Base-by-base conservation (phyloP, 2,329 filamentous ascomycete species). In the Penicillium sp. region DNA sequence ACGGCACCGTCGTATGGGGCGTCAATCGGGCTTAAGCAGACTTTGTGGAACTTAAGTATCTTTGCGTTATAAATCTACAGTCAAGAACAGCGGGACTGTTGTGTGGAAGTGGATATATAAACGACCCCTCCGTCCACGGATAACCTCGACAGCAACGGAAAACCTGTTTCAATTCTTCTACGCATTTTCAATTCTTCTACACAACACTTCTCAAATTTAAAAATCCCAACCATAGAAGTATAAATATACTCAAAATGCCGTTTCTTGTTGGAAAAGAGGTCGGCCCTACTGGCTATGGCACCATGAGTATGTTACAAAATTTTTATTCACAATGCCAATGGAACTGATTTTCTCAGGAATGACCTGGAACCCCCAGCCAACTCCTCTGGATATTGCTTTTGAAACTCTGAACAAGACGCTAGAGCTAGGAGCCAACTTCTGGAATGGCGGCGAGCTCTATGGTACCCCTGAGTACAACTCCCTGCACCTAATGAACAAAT, bases 391-490 rank as follows among this genome's bases (percentile, higher is more conserved):
- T 20, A 64, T 68, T 42, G 69, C 65, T 52, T 79, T 86, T 58
- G 79, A 79, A 42, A 80, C 82, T 11, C 77, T 89, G 71, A 81
- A 81, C 61, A 77, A 81, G 18, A 75, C 84, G 6, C 68, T 86
- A 23, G 70, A 73, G 23, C 64, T 71, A 1, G 77, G 78, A 29
- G 73, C 76, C 49, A 78, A 78, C 56, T 75, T 80, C 64, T 88
- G 85, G 84, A 88, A 87, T 63, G 85, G 77, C 35, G 85, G 79
- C 58, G 84, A 88, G 66, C 81, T 88, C 66, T 89, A 89, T 72
- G 86, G 86, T 37, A 79, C 70, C 0, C 68, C 81, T 1, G 76
- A 82, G 20, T 78, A 78, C 64, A 86, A 88, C 73, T 84, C 80
- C 2, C 71, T 87, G 64, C 80, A 82, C 29, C 72, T 89, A 9